Evolutionary conservation across 768 basidiomycete genomes (phyloP).

Genomic region (Boletus patriciae): DNA sequence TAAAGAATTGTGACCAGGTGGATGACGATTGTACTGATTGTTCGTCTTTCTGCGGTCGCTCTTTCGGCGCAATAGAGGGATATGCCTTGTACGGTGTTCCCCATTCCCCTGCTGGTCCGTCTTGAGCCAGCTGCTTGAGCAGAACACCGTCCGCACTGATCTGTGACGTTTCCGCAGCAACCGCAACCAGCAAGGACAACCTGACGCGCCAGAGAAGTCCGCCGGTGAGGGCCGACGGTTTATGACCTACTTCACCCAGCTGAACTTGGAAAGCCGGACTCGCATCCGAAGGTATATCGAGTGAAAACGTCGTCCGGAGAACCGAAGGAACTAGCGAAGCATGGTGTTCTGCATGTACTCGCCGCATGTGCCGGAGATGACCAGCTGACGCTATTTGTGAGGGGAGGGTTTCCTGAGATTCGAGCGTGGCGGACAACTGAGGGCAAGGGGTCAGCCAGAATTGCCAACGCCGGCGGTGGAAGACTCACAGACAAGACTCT

Average conservation of each 20-base stretch:
- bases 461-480: background rate
- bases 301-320: conserved; percentile 76
- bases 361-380: conserved; percentile 54
- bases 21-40: background rate
- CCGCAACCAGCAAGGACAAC: conserved; percentile 79
- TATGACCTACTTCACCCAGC: conserved; percentile 39
- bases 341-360: conserved; percentile 85
- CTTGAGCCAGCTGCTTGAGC: conserved; percentile 52
- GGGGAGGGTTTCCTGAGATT: conserved; percentile 85
- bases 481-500: conserved; percentile 78
- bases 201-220: conserved; percentile 92
- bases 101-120: conserved; percentile 69
- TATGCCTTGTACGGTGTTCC: conserved; percentile 66
- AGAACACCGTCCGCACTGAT: conserved; percentile 51
- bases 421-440: conserved; percentile 85
- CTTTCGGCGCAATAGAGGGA: conserved; percentile 56
- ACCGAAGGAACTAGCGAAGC: conserved; percentile 72
- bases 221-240: conserved; percentile 41
- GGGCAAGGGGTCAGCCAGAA: conserved; percentile 1
- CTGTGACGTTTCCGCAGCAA: conserved; percentile 50
- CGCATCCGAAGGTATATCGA: conserved; percentile 92
- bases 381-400: conserved; percentile 51
- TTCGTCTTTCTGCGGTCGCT: conserved; percentile 35
- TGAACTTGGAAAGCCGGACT: conserved; percentile 81
- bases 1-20: conserved; percentile 43